Base-by-base conservation (phyloP, 331 rosid genomes). In the Stylosanthes scabra region DNA sequence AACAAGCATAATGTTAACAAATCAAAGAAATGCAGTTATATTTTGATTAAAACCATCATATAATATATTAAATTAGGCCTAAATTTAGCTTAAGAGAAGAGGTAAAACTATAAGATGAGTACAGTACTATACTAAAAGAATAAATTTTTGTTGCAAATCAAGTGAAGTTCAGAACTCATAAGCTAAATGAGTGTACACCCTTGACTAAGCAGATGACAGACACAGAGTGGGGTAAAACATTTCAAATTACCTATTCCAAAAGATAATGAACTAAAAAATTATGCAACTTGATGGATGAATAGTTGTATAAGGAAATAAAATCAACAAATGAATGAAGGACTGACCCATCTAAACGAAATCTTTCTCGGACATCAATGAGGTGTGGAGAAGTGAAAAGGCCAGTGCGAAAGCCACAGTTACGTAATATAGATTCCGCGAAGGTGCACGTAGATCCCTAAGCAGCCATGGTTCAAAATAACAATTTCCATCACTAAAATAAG, bases 361-460 rank as follows among this genome's bases (percentile, higher is more conserved):
- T 88, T 81, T 95, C 99, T 74, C 96, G 83, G 68, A 95, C 80
- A 82, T 95, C 98, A 87, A 95, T 90, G 66, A 95, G 92, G 86
- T 92, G 99, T 73, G 98, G 99, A 68, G 98, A 95, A 3, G 97
- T 92, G 81, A 95, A 95, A 69, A 95, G 91, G 4, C 98, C 97
- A 13, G 99, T 95, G 68, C 56, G 96, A 77, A 95, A 92, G 70
- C 99, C 99, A 66, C 97, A 95, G 72, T 87, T 81, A 16, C 97
- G 96, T 39, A 95, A 72, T 78, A 95, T 95, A 41, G 96, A 88
- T 80, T 95, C 99, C 5, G 96, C 13, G 75, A 95, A 92, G 46
- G 94, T 88, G 86, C 99, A 95, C 1, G 99, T 95, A 41, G 99
- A 95, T 75, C 99, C 99, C 98, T 95, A 73, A 4, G 16, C 66